Evolutionary conservation across 352 stramenopile species (phyloP).

Genomic region (Globisporangium canariense): DNA sequence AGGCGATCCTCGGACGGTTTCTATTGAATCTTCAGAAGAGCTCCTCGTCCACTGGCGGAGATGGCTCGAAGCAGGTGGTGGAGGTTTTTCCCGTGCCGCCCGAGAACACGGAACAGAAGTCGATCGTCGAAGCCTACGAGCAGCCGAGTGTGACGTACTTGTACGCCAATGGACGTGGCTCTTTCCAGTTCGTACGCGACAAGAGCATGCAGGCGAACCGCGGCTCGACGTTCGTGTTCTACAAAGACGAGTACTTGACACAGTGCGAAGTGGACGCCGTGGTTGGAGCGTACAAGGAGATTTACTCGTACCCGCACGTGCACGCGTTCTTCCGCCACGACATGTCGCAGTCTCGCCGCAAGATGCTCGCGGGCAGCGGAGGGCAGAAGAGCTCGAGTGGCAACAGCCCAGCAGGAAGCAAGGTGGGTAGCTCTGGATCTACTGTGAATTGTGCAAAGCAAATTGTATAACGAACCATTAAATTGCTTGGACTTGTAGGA

Average conservation of each 20-base stretch:
- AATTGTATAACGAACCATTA: not conserved
- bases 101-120: constrained; percentile 40
- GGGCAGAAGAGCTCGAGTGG: constrained; percentile 7
- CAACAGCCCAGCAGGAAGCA: constrained; percentile 26
- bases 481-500: constrained; percentile 31
- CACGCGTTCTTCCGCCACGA: constrained; percentile 72
- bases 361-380: constrained; percentile 35
- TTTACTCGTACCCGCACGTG: constrained; percentile 78
- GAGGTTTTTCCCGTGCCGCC: constrained; percentile 52
- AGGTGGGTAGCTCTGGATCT: constrained; percentile 23
- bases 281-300: constrained; percentile 81
- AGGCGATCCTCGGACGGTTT: constrained; percentile 70
- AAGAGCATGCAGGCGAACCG: constrained; percentile 30
- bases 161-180: constrained; percentile 70
- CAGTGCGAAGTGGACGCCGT: constrained; percentile 67
- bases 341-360: constrained; percentile 55
- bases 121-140: constrained; percentile 60
- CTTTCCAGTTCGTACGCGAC: constrained; percentile 78
- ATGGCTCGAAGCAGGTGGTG: constrained; percentile 29
- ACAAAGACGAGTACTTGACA: constrained; percentile 82
- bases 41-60: not conserved
- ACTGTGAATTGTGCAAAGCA: not conserved
- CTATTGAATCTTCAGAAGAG: constrained; percentile 49
- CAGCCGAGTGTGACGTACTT: constrained; percentile 70
- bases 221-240: constrained; percentile 72